Conservation (phyloP, 352 stramenopile species). For the Peronospora farinosa region DNA sequence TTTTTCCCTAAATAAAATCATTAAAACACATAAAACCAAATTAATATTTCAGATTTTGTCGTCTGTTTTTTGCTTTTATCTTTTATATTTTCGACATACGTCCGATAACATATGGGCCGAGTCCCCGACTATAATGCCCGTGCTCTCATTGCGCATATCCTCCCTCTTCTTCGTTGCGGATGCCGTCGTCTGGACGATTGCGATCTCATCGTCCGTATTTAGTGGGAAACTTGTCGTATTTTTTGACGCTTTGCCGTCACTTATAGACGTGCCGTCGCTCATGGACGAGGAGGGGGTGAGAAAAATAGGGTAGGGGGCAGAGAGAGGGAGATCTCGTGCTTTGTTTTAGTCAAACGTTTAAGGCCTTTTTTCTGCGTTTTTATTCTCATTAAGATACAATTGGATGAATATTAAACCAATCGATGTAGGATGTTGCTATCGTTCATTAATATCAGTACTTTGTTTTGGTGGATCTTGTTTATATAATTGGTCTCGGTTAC, state of each 20-base stretch:
- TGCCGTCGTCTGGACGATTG: constrained; percentile 35
- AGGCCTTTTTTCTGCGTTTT: too few species aligned
- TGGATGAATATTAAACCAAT: too few species aligned
- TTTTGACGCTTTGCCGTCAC: constrained; percentile 9
- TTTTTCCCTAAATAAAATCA: constrained; percentile 67
- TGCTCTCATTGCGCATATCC: constrained; percentile 81
- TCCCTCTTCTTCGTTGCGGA: constrained; percentile 60
- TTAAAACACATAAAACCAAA: constrained; percentile 10
- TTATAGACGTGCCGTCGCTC: constrained; percentile 25
- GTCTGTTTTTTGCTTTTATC: neutral
- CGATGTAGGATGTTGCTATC: too few species aligned
- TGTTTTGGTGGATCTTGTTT: too few species aligned
- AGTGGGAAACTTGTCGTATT: constrained; percentile 14
- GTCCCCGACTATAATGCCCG: constrained; percentile 74
- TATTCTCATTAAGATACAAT: too few species aligned
- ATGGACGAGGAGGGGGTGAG: constrained; percentile 10
- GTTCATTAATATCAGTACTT: too few species aligned
- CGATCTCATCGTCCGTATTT: constrained; percentile 31
- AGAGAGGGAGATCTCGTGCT: neutral
- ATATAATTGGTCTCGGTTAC: too few species aligned
- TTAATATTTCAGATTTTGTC: neutral
- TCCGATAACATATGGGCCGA: constrained; percentile 76
- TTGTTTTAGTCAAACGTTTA: too few species aligned
- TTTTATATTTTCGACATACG: constrained; percentile 46
- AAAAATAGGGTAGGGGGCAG: too few species aligned